Conservation (phyloP, 352 stramenopile genomes). For the Globisporangium viniferum region DNA sequence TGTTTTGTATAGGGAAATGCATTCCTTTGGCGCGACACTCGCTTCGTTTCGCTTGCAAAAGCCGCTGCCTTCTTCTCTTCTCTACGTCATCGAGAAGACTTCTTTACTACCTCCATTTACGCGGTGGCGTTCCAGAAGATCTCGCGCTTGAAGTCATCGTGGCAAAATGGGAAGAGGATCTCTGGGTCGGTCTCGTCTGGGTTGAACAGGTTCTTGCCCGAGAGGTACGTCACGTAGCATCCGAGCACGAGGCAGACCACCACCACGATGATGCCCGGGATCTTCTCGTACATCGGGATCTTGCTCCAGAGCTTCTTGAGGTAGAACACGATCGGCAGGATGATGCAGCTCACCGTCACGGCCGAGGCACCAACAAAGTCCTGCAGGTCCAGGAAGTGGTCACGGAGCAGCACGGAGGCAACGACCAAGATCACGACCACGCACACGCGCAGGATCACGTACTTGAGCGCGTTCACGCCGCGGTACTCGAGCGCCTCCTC, state of each 20-base stretch:
- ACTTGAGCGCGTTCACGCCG: conserved; percentile 16
- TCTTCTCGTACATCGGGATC: conserved; percentile 22
- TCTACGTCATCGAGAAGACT: too few relatives aligned
- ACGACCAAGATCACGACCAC: conserved; percentile 18
- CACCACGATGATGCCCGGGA: conserved; percentile 14
- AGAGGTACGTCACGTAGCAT: conserved; percentile 25
- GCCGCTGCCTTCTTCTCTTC: too few relatives aligned
- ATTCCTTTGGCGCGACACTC: too few relatives aligned
- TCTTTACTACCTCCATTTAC: background rate
- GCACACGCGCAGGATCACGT: conserved; percentile 16
- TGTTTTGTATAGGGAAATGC: too few relatives aligned
- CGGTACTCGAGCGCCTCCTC: conserved; percentile 8
- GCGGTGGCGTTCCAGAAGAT: conserved; percentile 18
- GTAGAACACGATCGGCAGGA: conserved; percentile 26
- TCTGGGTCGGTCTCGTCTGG: conserved; percentile 9
- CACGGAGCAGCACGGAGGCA: conserved; percentile 14
- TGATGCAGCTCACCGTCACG: conserved; percentile 23
- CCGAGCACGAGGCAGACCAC: conserved; percentile 20
- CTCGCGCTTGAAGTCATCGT: conserved; percentile 11
- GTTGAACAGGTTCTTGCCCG: conserved; percentile 23
- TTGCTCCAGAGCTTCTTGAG: conserved; percentile 19
- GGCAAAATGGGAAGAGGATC: conserved; percentile 19
- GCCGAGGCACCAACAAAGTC: conserved; percentile 28
- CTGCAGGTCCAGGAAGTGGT: conserved; percentile 21
- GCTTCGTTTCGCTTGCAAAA: too few relatives aligned